Base-by-base conservation (phyloP, 441 rosid genomes). In the Cnidoscolus chayamansa region DNA sequence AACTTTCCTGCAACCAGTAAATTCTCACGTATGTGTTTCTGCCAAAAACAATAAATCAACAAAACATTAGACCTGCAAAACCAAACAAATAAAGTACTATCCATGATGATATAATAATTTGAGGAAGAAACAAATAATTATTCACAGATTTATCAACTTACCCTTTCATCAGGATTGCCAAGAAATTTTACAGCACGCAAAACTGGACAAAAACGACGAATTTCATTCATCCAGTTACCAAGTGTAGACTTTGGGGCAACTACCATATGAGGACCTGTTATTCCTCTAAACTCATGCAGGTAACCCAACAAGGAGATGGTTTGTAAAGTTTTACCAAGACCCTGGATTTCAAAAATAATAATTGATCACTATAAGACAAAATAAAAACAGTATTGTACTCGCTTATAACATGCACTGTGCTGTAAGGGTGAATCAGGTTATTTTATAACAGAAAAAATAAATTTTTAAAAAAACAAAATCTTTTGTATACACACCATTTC, bases 211-310 rank as follows among this genome's bases (percentile, higher is more conserved):
- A 96, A 96, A n/a, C 98, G 94, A 47, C 90, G 93, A 77, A 96
- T 93, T 84, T 96, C 99, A 73, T 93, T 96, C 98, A 96, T 96
- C 99, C 97, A 96, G 81, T 96, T 96, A 68, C 99, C 99, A 82
- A 96, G 97, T 45, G 99, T 96, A 80, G 99, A 96, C 82, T 96
- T 96, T 61, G 99, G 97, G 68, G 99, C 97, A 86, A 96, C 99
- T 53, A 96, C 99, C 99, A 96, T 91, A 76, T 93, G 98, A 71
- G 99, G 99, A 74, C 98, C 97, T 72, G 88, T 86, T 66, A 96
- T 96, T 86, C 96, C 98, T 76, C 94, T 82, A 78, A 90, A 96
- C 74, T 96, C 97, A 17, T 93, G 97, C 81, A 96, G 87, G 80
- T 93, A 96, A 20, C 97, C 99, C 87, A 96, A 47, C 65, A 96